These are phyloP conservation scores for Canavalia gladiata DNA, from an alignment of 306 rosid genomes.

Conservation along the genomic window DNA sequence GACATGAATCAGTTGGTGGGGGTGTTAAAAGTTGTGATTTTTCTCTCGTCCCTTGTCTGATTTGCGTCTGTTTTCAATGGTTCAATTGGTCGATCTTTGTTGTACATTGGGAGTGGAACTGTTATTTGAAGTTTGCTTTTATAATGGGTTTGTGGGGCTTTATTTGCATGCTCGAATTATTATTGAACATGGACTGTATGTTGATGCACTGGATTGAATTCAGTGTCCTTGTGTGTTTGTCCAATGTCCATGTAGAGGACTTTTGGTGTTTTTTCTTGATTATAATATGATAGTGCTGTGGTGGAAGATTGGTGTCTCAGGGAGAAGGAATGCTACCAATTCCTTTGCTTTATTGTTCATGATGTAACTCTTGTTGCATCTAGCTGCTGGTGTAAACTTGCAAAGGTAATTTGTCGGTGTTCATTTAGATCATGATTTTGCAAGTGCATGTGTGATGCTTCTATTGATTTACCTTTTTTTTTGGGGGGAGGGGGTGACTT, in stretches of 20 bases:
- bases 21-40: constrained; percentile 25
- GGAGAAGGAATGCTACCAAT: constrained; percentile 17
- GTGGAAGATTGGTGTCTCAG: background rate
- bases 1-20: constrained; percentile 15
- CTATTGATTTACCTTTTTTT: background rate
- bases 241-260: background rate
- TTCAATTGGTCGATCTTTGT: constrained; percentile 3
- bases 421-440: background rate
- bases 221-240: constrained; percentile 8
- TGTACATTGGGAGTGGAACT: constrained; percentile 19
- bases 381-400: background rate
- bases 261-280: background rate
- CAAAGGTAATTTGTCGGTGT: background rate
- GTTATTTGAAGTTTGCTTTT: background rate
- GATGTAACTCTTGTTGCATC: background rate
- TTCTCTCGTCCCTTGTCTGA: constrained; percentile 6
- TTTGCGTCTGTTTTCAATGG: background rate
- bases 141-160: constrained; percentile 25
- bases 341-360: background rate
- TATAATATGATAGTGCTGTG: background rate
- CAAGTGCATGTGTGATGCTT: constrained; percentile 12
- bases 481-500: background rate
- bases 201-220: constrained; percentile 42
- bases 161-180: constrained; percentile 35
- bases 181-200: background rate